A percentile compares a stretch with the other conserved stretches of the same genome.
These are phyloP conservation scores for Celoporthe dispersa DNA, from an alignment of 2,329 filamentous ascomycete genomes.

Conservation along the genomic window DNA sequence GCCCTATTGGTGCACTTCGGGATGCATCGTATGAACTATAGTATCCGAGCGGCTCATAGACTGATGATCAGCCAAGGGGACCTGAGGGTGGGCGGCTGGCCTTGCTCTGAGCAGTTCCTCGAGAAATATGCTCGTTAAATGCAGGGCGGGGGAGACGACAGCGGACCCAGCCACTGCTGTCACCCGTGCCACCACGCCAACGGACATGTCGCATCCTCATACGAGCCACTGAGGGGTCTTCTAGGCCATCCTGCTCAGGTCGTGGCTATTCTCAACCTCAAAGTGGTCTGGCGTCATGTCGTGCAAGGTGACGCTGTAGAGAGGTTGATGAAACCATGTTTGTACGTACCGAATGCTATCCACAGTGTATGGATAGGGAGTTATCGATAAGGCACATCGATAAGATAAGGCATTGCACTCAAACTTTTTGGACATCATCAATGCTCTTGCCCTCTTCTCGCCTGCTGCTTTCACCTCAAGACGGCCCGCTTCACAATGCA, in stretches of 20 bases:
- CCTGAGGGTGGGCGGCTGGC: neutral
- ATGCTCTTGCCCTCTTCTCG: neutral
- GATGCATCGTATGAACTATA: neutral
- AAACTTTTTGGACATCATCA: slow-evolving; percentile 2
- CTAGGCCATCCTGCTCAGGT: neutral
- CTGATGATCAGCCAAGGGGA: neutral
- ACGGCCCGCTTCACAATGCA: slow-evolving; percentile 37
- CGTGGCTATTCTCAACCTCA: neutral
- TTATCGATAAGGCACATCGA: neutral
- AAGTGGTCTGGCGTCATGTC: neutral
- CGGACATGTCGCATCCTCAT: neutral
- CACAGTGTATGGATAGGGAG: too few relatives aligned
- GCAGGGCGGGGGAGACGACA: neutral
- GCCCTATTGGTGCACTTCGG: neutral
- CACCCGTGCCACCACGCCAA: slow-evolving; percentile 12
- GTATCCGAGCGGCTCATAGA: neutral
- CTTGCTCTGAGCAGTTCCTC: neutral
- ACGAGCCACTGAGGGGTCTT: neutral
- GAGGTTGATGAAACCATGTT: neutral
- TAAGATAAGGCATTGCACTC: slow-evolving; percentile 4
- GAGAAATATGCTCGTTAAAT: slow-evolving; percentile 2
- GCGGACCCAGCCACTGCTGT: slow-evolving; percentile 16
- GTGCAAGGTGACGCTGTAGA: neutral
- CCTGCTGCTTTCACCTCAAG: neutral
- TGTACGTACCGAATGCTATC: too few relatives aligned